Percentiles rank a stretch among this genome's conserved stretches.
Evolutionary conservation across 2,329 filamentous ascomycete species (phyloP).

Genomic region (Talaromyces sp.): DNA sequence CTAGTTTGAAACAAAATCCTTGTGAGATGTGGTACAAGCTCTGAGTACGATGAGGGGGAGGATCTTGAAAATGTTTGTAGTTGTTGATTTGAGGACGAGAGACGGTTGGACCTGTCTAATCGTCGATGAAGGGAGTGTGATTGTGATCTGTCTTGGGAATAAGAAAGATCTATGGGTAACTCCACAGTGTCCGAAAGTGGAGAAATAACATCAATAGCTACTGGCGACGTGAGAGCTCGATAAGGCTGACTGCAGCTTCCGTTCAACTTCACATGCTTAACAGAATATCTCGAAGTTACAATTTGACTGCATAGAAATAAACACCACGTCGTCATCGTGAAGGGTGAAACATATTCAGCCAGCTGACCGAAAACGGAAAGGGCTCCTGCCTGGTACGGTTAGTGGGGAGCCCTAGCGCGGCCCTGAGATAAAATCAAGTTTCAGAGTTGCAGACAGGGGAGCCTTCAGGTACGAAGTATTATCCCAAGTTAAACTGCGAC

Average conservation of each 20-base stretch:
- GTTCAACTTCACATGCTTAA: not conserved
- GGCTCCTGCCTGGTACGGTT: not conserved
- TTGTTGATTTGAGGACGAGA: not conserved
- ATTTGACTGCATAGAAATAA: not conserved
- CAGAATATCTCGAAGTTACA: no score
- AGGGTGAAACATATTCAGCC: not conserved
- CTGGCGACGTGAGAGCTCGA: not conserved
- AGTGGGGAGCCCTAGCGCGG: not conserved
- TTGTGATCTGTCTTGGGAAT: not conserved
- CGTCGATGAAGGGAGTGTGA: no score
- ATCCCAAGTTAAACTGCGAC: no score
- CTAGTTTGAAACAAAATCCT: not conserved
- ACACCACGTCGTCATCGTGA: not conserved
- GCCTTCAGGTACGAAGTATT: no score
- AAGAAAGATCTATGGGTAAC: not conserved
- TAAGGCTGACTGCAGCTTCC: not conserved
- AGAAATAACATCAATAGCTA: not conserved
- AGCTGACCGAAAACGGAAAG: conserved; percentile 2
- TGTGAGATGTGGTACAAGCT: not conserved
- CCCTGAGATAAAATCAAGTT: conserved; percentile 6
- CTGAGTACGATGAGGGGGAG: not conserved
- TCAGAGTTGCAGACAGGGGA: not conserved
- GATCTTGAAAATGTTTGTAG: no score
- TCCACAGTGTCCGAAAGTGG: not conserved
- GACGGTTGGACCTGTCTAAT: not conserved